Conservation (phyloP, 805 yeast genomes). For the Clavispora phyllophila region DNA sequence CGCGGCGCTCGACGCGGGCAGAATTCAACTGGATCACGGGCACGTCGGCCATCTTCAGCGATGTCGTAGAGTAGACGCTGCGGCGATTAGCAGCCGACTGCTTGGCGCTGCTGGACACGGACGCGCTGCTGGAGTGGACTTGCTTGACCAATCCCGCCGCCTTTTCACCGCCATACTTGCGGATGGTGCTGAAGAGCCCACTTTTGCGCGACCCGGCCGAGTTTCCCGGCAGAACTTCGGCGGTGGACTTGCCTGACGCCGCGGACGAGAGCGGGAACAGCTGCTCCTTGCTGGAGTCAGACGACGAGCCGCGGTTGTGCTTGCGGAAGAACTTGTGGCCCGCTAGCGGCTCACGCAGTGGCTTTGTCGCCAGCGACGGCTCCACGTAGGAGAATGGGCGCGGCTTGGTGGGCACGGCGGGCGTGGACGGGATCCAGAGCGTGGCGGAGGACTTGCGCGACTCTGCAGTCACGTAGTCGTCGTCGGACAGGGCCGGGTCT, state of each 20-base stretch:
- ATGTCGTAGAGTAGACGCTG: constrained; percentile 1
- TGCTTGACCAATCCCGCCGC: constrained; percentile 35
- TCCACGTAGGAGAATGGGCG: constrained; percentile 38
- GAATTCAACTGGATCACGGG: background rate
- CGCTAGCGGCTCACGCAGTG: background rate
- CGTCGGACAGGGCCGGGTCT: constrained; percentile 9
- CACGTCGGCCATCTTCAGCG: background rate
- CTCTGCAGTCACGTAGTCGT: constrained; percentile 20
- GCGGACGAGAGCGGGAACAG: background rate
- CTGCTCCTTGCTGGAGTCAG: constrained; percentile 7
- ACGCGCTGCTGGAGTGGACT: constrained; percentile 7
- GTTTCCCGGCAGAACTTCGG: background rate
- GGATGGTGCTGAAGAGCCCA: constrained; percentile 35
- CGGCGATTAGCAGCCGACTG: constrained; percentile 3
- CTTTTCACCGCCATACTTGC: constrained; percentile 37
- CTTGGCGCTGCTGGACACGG: constrained; percentile 1
- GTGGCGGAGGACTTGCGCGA: constrained; percentile 30
- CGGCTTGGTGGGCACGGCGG: constrained; percentile 21
- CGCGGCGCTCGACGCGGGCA: background rate
- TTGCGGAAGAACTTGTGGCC: constrained; percentile 51
- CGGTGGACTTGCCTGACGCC: background rate
- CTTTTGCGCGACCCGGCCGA: constrained; percentile 18
- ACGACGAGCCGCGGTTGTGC: constrained; percentile 57
- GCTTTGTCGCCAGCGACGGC: constrained; percentile 15
- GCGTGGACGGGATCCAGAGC: constrained; percentile 18